Evolutionary conservation across 139 green algal species (phyloP).

Genomic region (Chlamydomonas asymmetrica): DNA sequence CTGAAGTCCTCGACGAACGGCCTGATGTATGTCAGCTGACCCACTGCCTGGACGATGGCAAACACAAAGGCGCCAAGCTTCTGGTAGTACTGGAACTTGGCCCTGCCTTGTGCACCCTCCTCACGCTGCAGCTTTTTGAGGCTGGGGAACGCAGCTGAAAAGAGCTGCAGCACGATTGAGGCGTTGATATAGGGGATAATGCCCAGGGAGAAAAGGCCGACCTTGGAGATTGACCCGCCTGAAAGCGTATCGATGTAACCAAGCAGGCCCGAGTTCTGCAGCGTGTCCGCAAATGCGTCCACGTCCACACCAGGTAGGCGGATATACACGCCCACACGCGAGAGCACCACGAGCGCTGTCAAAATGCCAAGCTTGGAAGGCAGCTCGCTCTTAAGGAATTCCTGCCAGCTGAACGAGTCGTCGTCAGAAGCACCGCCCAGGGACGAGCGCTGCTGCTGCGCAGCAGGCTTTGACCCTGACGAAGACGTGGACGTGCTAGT

Average conservation of each 20-base stretch:
- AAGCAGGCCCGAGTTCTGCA: slow-evolving; percentile 77
- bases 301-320: slow-evolving; percentile 90
- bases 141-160: slow-evolving; percentile 81
- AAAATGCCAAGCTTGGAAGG: slow-evolving; percentile 77
- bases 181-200: slow-evolving; percentile 99
- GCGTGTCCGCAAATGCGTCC: slow-evolving; percentile 74
- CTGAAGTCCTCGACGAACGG: slow-evolving; percentile 89
- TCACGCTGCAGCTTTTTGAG: slow-evolving; percentile 97
- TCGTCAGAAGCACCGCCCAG: slow-evolving; percentile 34
- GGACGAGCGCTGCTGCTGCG: background rate
- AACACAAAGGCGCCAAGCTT: slow-evolving; percentile 86
- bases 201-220: slow-evolving; percentile 97
- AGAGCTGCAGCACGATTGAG: slow-evolving; percentile 92
- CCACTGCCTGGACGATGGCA: slow-evolving; percentile 85
- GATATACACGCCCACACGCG: slow-evolving; percentile 92
- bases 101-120: slow-evolving; percentile 87
- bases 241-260: slow-evolving; percentile 94
- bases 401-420: slow-evolving; percentile 52
- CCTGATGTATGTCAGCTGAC: slow-evolving; percentile 89
- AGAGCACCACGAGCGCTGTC: slow-evolving; percentile 85
- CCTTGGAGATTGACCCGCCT: slow-evolving; percentile 74
- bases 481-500: too few relatives aligned
- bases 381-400: slow-evolving; percentile 73
- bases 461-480: too few relatives aligned
- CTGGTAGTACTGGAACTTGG: slow-evolving; percentile 91